Base-by-base conservation (phyloP, 495 filamentous ascomycete genomes). In the Tetracladium marchalianum region DNA sequence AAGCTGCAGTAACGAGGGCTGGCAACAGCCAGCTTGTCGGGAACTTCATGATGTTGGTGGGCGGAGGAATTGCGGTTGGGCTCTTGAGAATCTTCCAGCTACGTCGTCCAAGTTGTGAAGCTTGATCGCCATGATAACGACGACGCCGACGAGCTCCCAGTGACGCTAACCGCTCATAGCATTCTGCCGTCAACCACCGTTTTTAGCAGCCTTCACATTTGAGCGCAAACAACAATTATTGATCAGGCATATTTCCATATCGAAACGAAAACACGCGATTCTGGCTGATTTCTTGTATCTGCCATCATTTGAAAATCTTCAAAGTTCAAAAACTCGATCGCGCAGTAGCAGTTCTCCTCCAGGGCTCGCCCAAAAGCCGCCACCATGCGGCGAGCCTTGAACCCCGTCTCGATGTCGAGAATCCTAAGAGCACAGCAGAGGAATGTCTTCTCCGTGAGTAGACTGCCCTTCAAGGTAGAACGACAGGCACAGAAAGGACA, bases 11-110 rank as follows among this genome's bases (percentile, higher is more conserved):
- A 44, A 57, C 55, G 5, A 66, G 45, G 15, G 59, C 56, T 42
- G 66, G 60, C 27, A 68, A 17, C 48, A 68, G 48, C 51, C 66
- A 62, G 60, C 62, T 56, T 43, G 45, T 43, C 19, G 50, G 44
- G 39, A 60, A 54, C 48, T 43, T 60, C 57, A 60, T 60, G 39
- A 18, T 52, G 49, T 19, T 41, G 46, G 13, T 15, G n/a, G 15
- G 11, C n/a, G 13, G 13, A 16, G 39, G 39, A 27, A 27, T 27
- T 27, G 22, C 3, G 22, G 22, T 27, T 27, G 22, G 22, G 22
- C 22, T 27, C 22, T 3, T 27, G 22, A 27, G 22, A 27, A 27
- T 27, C 22, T 27, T 27, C 22, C 22, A 27, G 22, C 22, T 27
- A 27, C 19, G 39, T 15, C 18, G 13, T 12, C 39, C 11, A 41